Conservation (phyloP, 257 asterid genomes). For the Galeopsis tetrahit region DNA sequence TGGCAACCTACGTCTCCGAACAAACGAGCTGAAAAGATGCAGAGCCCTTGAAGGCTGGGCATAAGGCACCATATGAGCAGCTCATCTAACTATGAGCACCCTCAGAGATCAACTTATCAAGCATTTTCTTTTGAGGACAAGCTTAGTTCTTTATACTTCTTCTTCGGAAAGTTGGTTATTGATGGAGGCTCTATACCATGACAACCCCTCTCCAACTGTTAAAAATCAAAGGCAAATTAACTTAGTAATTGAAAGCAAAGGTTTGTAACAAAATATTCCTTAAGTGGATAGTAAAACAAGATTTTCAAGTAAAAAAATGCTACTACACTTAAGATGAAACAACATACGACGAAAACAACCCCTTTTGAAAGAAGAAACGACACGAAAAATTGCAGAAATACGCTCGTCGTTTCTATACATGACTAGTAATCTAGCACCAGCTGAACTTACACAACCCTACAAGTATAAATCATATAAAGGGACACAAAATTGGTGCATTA, state of each 20-base stretch:
- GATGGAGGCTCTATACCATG: conserved; percentile 69
- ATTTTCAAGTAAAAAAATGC: not conserved
- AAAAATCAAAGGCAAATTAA: conserved; percentile 12
- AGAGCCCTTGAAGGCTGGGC: no score
- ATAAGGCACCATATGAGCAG: no score
- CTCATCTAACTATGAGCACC: no score
- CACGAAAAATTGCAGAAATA: not conserved
- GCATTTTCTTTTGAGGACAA: conserved; percentile 59
- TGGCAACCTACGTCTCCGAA: no score
- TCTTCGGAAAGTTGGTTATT: conserved; percentile 68
- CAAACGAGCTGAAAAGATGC: no score
- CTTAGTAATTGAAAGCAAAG: conserved; percentile 24
- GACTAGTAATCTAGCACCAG: conserved; percentile 22
- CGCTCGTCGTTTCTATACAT: not conserved
- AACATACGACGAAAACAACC: not conserved
- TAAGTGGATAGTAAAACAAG: not conserved
- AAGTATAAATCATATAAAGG: conserved; percentile 8
- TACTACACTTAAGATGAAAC: conserved; percentile 13
- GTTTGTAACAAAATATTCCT: conserved; percentile 7
- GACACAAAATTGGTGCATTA: not conserved
- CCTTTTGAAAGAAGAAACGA: not conserved
- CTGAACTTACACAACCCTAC: conserved; percentile 18
- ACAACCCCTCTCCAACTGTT: no score
- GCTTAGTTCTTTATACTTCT: conserved; percentile 68
- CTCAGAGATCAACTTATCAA: conserved; percentile 54